Base-by-base conservation (phyloP, 129 eudicot species). In the Helianthus tuberosus region DNA sequence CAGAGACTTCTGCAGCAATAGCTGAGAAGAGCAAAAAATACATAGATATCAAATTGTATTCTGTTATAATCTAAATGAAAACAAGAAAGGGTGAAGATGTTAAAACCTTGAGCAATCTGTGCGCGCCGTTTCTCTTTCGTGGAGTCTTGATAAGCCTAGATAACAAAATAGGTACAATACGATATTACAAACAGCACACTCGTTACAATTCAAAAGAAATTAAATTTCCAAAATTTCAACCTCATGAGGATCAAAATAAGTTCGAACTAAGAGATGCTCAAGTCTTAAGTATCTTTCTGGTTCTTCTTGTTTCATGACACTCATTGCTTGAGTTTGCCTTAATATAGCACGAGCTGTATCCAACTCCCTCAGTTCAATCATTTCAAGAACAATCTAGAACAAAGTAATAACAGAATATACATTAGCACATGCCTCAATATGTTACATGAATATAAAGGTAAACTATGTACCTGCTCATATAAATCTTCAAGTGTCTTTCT, bases 161-260 rank as follows among this genome's bases (percentile, higher is more conserved):
- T 4, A 62, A 23, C 1, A 74, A 25, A 17, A 48, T 44, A 58
- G 12, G 76, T 12, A 20, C 23, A 20, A 64, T 66, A 51, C 43
- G 73, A 16, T 36, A 70, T 60, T 27, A 58, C n/a, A 75, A 60
- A 51, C 36, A 47, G 67, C 52, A 50, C 13, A 46, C 57, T 29
- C 17, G 12, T 63, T 74, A 27, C 61, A 67, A 44, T 67, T 17
- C 15, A 47, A 5, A 49, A 16, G 15, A 52, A 2, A 16, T 14
- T 50, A 8, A 67, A 74, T 27, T 25, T 59, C 43, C 16, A 39
- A 61, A 14, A 32, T 32, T 5, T 77, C 67, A 66, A 90, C 99
- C 97, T 95, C 99, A 75, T 87, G 85, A 13, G 97, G 99, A 82
- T 95, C 99, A 85, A 95, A 95, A 79, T 95, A 95, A n/a, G 99